Evolutionary conservation across 345 rosid species (phyloP).

Genomic region (Sonneratia caseolaris): DNA sequence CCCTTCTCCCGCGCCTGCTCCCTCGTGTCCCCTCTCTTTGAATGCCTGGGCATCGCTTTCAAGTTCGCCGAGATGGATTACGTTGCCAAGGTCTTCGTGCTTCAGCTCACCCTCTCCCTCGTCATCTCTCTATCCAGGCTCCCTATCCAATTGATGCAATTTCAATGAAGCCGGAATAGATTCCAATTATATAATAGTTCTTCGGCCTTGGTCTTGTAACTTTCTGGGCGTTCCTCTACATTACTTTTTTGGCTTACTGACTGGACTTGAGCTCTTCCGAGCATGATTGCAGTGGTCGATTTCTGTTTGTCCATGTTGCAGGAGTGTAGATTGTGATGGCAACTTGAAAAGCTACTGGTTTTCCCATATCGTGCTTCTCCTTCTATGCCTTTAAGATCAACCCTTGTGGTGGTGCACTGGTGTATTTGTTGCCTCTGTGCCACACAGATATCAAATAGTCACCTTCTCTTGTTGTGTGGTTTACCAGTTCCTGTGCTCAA

Average conservation of each 20-base stretch:
- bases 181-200: background rate
- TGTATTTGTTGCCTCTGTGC: background rate
- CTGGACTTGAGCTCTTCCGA: background rate
- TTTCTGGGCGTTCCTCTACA: background rate
- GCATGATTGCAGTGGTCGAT: background rate
- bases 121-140: background rate
- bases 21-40: conserved; percentile 82
- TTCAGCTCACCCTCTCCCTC: too few relatives aligned
- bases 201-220: background rate
- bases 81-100: conserved; percentile 62
- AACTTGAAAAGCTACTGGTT: too few relatives aligned
- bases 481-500: too few relatives aligned
- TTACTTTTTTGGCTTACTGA: background rate
- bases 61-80: conserved; percentile 95
- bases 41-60: conserved; percentile 88
- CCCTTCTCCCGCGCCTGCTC: conserved; percentile 80
- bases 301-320: background rate
- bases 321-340: background rate
- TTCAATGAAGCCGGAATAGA: background rate
- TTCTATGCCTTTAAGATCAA: background rate
- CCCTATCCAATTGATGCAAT: background rate
- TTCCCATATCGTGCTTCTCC: background rate
- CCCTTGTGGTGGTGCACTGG: background rate
- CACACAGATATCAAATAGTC: background rate
- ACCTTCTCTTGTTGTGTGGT: background rate